Conservation (phyloP, 768 basidiomycete species). For the Mycena alexandri region DNA sequence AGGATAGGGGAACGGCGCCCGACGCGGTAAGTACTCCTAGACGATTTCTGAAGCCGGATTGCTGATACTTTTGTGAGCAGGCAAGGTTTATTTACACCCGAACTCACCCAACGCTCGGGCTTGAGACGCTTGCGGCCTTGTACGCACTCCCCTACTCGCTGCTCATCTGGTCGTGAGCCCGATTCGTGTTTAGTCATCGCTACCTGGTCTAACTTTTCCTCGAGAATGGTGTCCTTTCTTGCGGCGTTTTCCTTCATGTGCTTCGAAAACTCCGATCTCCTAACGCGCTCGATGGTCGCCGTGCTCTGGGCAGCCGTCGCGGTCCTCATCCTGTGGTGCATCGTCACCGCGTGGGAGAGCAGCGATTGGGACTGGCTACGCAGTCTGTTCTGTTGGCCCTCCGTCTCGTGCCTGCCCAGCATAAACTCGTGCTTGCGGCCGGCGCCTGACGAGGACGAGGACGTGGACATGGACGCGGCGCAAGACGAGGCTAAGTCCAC, state of each 20-base stretch:
- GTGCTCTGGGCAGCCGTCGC: constrained; percentile 44
- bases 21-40: constrained; percentile 54
- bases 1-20: constrained; percentile 48
- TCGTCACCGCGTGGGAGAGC: constrained; percentile 57
- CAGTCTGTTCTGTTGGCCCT: not conserved
- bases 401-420: too few relatives aligned
- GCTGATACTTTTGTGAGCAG: not conserved
- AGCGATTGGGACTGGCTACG: constrained; percentile 24
- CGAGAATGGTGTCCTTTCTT: constrained; percentile 56
- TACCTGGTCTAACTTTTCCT: not conserved
- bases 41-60: not conserved
- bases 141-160: constrained; percentile 69
- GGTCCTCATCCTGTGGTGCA: constrained; percentile 58
- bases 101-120: constrained; percentile 49
- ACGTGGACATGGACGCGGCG: constrained; percentile 60
- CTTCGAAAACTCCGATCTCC: constrained; percentile 44
- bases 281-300: constrained; percentile 48
- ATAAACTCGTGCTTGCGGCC: not conserved
- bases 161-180: constrained; percentile 71
- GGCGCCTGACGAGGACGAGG: constrained; percentile 23
- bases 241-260: constrained; percentile 54
- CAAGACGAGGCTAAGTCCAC: constrained; percentile 17
- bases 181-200: constrained; percentile 45
- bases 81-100: constrained; percentile 25
- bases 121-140: constrained; percentile 65